Conservation (phyloP, 306 rosid species). For the Acmispon strigosus region DNA sequence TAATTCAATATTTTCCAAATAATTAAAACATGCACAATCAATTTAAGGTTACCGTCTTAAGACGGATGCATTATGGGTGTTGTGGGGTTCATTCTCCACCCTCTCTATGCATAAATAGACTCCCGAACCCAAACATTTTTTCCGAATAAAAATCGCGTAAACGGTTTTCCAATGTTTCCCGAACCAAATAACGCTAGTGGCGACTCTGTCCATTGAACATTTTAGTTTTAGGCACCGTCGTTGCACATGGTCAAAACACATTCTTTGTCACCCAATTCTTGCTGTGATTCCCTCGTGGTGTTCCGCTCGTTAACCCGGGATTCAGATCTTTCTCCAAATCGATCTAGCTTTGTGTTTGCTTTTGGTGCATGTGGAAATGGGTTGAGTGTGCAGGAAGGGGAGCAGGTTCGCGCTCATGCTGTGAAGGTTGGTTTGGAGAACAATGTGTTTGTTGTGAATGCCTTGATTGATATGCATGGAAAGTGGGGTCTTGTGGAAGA, state of each 20-base stretch:
- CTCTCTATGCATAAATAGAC: no score
- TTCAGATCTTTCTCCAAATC: slow-evolving; percentile 27
- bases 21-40: no score
- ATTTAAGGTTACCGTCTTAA: no score
- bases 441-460: slow-evolving; percentile 56
- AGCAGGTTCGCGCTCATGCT: slow-evolving; percentile 46
- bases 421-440: slow-evolving; percentile 45
- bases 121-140: no score
- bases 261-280: slow-evolving; percentile 34
- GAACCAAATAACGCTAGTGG: no score
- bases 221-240: no score
- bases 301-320: slow-evolving; percentile 28
- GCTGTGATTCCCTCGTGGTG: slow-evolving; percentile 19
- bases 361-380: slow-evolving; percentile 55
- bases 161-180: no score
- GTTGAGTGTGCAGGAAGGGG: slow-evolving; percentile 37
- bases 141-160: no score
- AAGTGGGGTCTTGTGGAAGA: slow-evolving; percentile 42
- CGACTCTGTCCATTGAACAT: no score
- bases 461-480: slow-evolving; percentile 52
- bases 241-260: slow-evolving; percentile 51
- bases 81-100: no score
- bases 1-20: no score
- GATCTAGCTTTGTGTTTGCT: slow-evolving; percentile 48
- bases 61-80: no score